Evolutionary conservation across 805 yeast genomes (phyloP), one percentile per base, ranked within the genome.

Genomic region (Wickerhamiella dianesei): DNA sequence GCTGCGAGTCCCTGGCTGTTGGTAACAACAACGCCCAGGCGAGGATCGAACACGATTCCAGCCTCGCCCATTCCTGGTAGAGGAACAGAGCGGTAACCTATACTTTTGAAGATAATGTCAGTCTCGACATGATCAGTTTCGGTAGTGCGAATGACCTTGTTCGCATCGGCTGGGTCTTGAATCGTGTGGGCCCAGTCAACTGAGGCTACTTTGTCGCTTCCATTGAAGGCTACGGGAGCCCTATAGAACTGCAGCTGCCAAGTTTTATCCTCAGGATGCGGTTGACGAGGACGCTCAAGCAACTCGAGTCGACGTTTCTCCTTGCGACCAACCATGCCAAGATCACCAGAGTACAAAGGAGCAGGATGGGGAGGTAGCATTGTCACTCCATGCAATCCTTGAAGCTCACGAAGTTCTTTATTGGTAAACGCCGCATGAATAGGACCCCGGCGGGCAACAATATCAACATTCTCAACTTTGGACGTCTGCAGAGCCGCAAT

Each of bases 401-500:
- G 67, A 35, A 89, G 65, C 59, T 92, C 97, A 59, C 96, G 72
- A 20, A 89, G 71, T 62, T 92, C 98, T 60, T 87, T 89, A 54
- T 84, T 89, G 2, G 96, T 82, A 61, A 88, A 92, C 21, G 95
- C 92, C 40, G 92, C 78, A 44, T 87, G 88, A 41, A 80, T 61
- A 19, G 86, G 68, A 2, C 96, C 96, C 59, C 96, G 72, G 55
- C 98, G 74, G 1, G 88, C 98, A 42, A 83, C 80, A 18, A 92
- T 74, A 42, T 74, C 73, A 14, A 92, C 83, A 4, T 71, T 68
- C 50, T 74, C 65, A n/a, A 92, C 79, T 0, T 62, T 67, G 43
- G 82, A 76, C 4, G 59, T 57, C 35, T 63, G 57, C 44, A 92
- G 64, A n/a, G 63, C 61, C 2, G 68, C 66, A 8, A 80, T 62